A percentile compares a stretch with the other conserved stretches of the same genome.
Conservation (phyloP, 345 rosid species). For the Ceriops zippeliana region DNA sequence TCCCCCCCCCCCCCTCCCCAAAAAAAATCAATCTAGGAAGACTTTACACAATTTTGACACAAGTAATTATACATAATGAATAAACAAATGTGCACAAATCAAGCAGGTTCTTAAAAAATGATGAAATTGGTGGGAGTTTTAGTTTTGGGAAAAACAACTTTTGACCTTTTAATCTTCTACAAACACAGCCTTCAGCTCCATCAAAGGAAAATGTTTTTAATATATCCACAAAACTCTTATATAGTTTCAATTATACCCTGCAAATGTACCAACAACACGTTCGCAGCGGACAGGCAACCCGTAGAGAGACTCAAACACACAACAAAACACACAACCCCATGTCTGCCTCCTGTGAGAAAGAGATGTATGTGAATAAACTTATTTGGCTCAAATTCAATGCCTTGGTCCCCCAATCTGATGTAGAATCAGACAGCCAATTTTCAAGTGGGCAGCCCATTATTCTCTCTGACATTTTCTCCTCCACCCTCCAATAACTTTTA, state of each 20-base stretch:
- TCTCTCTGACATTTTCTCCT: slow-evolving; percentile 8
- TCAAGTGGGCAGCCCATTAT: slow-evolving; percentile 25
- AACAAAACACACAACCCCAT: neutral
- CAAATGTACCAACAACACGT: neutral
- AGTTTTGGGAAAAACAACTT: too few relatives aligned
- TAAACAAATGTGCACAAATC: too few relatives aligned
- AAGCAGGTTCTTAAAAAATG: too few relatives aligned
- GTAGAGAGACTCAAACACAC: neutral
- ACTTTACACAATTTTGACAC: too few relatives aligned
- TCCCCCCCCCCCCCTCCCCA: too few relatives aligned
- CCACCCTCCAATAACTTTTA: neutral
- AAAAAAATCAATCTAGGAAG: too few relatives aligned
- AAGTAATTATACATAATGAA: too few relatives aligned
- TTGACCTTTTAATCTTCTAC: too few relatives aligned
- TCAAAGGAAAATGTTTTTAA: too few relatives aligned
- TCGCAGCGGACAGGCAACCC: neutral
- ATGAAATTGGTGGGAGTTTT: too few relatives aligned
- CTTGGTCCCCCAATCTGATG: slow-evolving; percentile 20
- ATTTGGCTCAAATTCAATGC: neutral
- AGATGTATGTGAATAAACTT: slow-evolving; percentile 13
- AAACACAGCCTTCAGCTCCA: too few relatives aligned
- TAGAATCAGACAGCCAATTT: slow-evolving; percentile 31
- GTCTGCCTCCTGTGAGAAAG: slow-evolving; percentile 9
- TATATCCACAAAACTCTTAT: neutral
- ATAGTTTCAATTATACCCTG: slow-evolving; percentile 4